Evolutionary conservation across 208 protist genomes (phyloP).

Genomic region (Strigomonas galati): DNA sequence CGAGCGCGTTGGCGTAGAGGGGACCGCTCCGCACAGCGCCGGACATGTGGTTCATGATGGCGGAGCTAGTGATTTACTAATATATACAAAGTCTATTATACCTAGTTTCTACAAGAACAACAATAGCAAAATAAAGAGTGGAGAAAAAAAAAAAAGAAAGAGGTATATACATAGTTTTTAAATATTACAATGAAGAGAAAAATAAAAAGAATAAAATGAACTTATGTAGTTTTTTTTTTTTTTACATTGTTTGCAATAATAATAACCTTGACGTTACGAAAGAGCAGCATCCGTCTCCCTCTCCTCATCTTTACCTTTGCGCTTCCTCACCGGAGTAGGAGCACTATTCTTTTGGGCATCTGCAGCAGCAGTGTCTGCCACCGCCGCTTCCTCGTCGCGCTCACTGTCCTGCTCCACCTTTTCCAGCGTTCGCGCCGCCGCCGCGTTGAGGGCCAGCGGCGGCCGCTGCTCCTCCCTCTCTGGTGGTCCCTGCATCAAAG

Average conservation of each 20-base stretch:
- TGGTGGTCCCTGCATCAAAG: no score
- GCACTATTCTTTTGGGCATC: neutral
- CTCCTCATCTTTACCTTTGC: neutral
- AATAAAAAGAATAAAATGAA: neutral
- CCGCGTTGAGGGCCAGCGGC: no score
- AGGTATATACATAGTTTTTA: neutral
- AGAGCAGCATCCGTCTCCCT: neutral
- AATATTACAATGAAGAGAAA: neutral
- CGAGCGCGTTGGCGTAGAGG: conserved; percentile 66
- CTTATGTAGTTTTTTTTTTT: neutral
- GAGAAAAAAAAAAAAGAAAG: conserved; percentile 3
- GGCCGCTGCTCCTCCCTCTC: no score
- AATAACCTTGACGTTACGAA: neutral
- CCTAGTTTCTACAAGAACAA: conserved; percentile 6
- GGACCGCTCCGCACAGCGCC: conserved; percentile 31
- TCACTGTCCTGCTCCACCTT: neutral
- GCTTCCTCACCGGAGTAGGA: no score
- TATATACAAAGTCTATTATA: neutral
- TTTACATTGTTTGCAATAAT: neutral
- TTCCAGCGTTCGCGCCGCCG: no score
- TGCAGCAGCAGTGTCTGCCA: neutral
- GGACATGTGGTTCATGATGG: conserved; percentile 30
- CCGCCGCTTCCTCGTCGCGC: neutral
- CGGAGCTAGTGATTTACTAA: neutral
- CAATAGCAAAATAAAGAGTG: conserved; percentile 7